phyloP scores from a whole-genome alignment of 169 alveolate genomes.

The Perkinsus olseni region DNA sequence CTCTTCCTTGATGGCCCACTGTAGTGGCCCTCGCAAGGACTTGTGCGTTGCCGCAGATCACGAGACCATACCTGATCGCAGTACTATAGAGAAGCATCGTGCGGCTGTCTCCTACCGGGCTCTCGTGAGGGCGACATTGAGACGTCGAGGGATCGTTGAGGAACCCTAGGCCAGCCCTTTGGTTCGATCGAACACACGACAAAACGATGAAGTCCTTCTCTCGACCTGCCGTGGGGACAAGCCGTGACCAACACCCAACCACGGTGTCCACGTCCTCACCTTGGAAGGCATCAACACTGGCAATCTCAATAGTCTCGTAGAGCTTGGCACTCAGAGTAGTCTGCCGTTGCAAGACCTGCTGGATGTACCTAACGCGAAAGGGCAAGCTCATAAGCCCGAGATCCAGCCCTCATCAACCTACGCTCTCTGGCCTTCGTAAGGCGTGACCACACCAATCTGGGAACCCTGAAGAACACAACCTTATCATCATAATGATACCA shows the following conservation, averaged over 20 bases:
- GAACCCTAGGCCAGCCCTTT: slow-evolving; percentile 69
- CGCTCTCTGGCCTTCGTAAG: slow-evolving; percentile 88
- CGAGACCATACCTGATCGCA: slow-evolving; percentile 59
- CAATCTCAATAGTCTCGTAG: slow-evolving; percentile 40
- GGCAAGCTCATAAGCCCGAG: slow-evolving; percentile 38
- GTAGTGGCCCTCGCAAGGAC: slow-evolving; percentile 38
- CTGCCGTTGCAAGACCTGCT: slow-evolving; percentile 47
- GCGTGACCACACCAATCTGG: slow-evolving; percentile 88
- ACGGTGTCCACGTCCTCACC: no score
- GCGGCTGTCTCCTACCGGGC: slow-evolving; percentile 79
- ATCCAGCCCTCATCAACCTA: slow-evolving; percentile 38
- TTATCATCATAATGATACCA: background rate
- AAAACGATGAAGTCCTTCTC: slow-evolving; percentile 62
- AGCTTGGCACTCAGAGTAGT: slow-evolving; percentile 44
- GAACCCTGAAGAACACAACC: background rate
- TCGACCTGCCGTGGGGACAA: slow-evolving; percentile 25
- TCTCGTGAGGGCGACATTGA: slow-evolving; percentile 85
- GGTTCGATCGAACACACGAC: slow-evolving; percentile 63
- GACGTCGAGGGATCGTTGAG: slow-evolving; percentile 81
- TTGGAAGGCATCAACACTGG: slow-evolving; percentile 72
- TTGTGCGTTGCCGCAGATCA: slow-evolving; percentile 76
- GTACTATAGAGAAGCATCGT: slow-evolving; percentile 66
- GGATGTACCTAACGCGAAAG: slow-evolving; percentile 40
- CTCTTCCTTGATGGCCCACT: background rate
- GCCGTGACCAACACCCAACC: background rate